These are phyloP conservation scores for Vicia faba DNA, from an alignment of 306 rosid species.

Conservation along the genomic window DNA sequence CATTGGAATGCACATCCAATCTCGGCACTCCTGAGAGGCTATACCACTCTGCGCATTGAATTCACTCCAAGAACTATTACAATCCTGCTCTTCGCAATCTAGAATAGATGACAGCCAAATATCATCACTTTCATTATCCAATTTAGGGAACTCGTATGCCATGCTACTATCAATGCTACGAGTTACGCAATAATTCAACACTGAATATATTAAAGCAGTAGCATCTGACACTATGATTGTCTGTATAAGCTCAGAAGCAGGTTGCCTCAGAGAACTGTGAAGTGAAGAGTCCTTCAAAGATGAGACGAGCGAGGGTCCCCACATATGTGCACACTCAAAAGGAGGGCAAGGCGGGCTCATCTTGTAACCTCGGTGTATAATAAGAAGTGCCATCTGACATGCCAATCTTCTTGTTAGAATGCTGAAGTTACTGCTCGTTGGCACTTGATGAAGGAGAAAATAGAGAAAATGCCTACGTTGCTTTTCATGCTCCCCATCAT, in stretches of 20 bases:
- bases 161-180: constrained; percentile 43
- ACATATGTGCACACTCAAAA: constrained; percentile 91
- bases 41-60: constrained; percentile 66
- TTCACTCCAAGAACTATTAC: constrained; percentile 67
- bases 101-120: constrained; percentile 42
- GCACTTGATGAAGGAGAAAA: constrained; percentile 96
- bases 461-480: constrained; percentile 93
- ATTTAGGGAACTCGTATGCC: constrained; percentile 38
- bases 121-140: constrained; percentile 56
- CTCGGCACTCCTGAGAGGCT: constrained; percentile 62
- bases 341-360: constrained; percentile 98
- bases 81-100: constrained; percentile 56
- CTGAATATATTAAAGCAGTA: constrained; percentile 65
- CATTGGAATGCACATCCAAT: constrained; percentile 98
- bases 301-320: constrained; percentile 94
- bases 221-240: constrained; percentile 86
- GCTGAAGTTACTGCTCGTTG: constrained; percentile 93
- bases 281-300: constrained; percentile 91
- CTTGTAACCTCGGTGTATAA: constrained; percentile 84
- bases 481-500: constrained; percentile 95
- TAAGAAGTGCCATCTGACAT: constrained; percentile 88
- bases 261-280: constrained; percentile 89
- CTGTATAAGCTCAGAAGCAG: constrained; percentile 93
- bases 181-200: constrained; percentile 50
- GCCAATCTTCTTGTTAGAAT: constrained; percentile 77